Percentiles rank a stretch among this genome's conserved stretches.
Conservation (phyloP, 148 eudicot genomes). For the Amaranthus cruentus region DNA sequence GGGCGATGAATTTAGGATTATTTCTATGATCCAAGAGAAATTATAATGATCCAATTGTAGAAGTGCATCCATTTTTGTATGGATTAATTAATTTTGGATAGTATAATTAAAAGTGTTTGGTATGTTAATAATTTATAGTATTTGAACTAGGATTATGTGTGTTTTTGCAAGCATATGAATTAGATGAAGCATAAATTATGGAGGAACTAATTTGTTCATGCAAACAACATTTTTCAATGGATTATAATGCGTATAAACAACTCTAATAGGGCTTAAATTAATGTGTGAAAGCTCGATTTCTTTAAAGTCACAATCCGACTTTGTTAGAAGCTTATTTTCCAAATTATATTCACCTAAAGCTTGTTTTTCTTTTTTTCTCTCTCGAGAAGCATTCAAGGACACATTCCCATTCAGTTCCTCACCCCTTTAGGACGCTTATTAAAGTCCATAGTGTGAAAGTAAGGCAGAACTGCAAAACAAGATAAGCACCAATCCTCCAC, state of each 20-base stretch:
- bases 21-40: not conserved
- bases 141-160: not conserved
- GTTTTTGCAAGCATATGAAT: constrained; percentile 7
- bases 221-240: constrained; percentile 12
- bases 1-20: not conserved
- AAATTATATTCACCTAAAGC: too few relatives aligned
- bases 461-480: too few relatives aligned
- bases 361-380: too few relatives aligned
- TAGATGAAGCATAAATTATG: constrained; percentile 18
- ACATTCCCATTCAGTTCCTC: too few relatives aligned
- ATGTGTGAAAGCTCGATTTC: too few relatives aligned
- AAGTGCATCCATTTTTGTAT: constrained; percentile 21
- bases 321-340: too few relatives aligned
- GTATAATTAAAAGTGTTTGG: not conserved
- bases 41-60: constrained; percentile 16
- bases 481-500: too few relatives aligned
- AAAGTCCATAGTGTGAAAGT: too few relatives aligned
- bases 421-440: too few relatives aligned
- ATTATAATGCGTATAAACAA: not conserved
- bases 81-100: not conserved
- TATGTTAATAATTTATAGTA: constrained; percentile 11
- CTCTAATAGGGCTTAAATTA: too few relatives aligned
- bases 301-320: too few relatives aligned
- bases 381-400: too few relatives aligned
- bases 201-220: constrained; percentile 17